Evolutionary conservation across 148 eudicot species (phyloP), one percentile per base, ranked within the genome.

Genomic region (Rhododendron simsii): DNA sequence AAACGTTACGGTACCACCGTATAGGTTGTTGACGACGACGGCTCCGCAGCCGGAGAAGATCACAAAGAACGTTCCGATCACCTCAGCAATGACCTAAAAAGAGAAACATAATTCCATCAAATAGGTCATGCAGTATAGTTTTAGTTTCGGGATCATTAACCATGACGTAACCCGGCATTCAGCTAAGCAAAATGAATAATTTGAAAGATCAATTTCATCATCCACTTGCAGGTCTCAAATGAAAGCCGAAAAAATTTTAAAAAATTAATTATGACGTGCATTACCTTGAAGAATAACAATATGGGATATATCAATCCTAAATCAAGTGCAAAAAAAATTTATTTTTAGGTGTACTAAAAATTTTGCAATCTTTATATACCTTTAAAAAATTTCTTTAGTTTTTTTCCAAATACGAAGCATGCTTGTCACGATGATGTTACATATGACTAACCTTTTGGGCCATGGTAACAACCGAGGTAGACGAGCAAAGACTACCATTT

Each of bases 21-120:
- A 91, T 0, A 92, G 48, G 63, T 92, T 91, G 57, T 96, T 94
- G 37, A 92, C 96, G 10, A 81, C 96, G 18, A 95, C 99, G 0
- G 95, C 86, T 7, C 98, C 98, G 57, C 98, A 96, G 1, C 99
- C 99, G 0, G 93, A 88, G 83, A 96, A 96, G 80, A 94, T 93
- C 69, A 96, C 39, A 51, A 93, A 95, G 85, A 89, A 96, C 6
- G 97, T 95, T 2, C 99, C 48, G 21, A 89, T 75, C 81, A 83
- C 84, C 88, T 87, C 88, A 15, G 88, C 88, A 23, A 87, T 83
- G 63, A 83, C 81, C 88, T 87, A 2, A 1, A 75, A 28, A 45
- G 20, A 37, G 2, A 44, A 48, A 37, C 23, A 3, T 7, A n/a
- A 11, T 23, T 3, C 5, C 2, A 2, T 37, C 65, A 16, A 12